phyloP scores from a whole-genome alignment of 2,329 filamentous ascomycete genomes.

The Fusarium oxysporum region DNA sequence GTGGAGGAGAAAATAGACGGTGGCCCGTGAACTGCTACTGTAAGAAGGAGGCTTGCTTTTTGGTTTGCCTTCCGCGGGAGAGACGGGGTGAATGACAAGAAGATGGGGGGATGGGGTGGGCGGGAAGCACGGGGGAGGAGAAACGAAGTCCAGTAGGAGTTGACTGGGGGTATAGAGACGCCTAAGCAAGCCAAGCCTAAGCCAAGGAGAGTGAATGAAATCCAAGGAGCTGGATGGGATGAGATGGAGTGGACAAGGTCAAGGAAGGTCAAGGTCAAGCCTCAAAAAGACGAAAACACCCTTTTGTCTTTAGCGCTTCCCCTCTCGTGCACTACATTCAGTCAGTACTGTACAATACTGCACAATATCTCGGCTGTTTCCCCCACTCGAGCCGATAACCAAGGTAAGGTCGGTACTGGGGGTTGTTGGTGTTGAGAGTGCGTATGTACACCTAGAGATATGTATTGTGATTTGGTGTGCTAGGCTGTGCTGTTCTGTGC shows the following conservation, averaged over 20 bases:
- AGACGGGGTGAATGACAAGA: conserved; percentile 4
- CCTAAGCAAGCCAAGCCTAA: conserved; percentile 19
- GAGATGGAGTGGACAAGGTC: conserved; percentile 33
- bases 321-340: conserved; percentile 35
- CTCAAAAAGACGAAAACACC: conserved; percentile 34
- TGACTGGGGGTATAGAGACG: conserved; percentile 13
- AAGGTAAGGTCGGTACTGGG: conserved; percentile 1
- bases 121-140: conserved; percentile 11
- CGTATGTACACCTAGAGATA: background rate
- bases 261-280: conserved; percentile 33
- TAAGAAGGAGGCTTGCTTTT: conserved; percentile 27
- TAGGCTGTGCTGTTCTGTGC: background rate
- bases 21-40: conserved; percentile 40
- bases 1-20: conserved; percentile 44
- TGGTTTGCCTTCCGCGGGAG: conserved; percentile 18
- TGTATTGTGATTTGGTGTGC: conserved; percentile 3
- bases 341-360: conserved; percentile 4
- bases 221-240: conserved; percentile 33
- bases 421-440: background rate
- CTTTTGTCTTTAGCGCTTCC: conserved; percentile 38
- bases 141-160: conserved; percentile 8
- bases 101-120: conserved; percentile 8
- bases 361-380: conserved; percentile 32
- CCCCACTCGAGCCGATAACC: conserved; percentile 29
- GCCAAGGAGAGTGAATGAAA: conserved; percentile 19